Evolutionary conservation across 495 filamentous ascomycete genomes (phyloP).

Genomic region (Pyrenula massariospora): DNA sequence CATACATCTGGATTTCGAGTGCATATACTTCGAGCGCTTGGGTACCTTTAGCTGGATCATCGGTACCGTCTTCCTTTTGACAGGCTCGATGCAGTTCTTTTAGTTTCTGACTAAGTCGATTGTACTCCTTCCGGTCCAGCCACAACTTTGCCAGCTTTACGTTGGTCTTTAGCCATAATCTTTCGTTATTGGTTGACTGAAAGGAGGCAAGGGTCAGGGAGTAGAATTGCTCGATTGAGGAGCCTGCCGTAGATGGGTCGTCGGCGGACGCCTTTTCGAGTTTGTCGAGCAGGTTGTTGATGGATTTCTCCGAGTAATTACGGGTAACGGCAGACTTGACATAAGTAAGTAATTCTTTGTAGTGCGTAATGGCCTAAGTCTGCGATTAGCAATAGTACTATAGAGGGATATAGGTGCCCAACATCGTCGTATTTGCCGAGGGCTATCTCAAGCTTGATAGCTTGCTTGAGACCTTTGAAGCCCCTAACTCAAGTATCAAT

Average conservation of each 20-base stretch:
- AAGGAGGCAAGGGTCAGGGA: constrained; percentile 85
- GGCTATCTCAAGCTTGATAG: constrained; percentile 93
- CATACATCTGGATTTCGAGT: constrained; percentile 97
- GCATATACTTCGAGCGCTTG: constrained; percentile 94
- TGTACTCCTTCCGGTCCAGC: constrained; percentile 83
- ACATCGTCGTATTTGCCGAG: constrained; percentile 77
- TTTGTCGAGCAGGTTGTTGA: constrained; percentile 98
- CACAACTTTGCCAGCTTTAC: constrained; percentile 89
- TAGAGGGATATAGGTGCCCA: constrained; percentile 7
- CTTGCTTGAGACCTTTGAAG: constrained; percentile 95
- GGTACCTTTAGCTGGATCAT: constrained; percentile 93
- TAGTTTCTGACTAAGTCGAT: constrained; percentile 68
- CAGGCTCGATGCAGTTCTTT: constrained; percentile 83
- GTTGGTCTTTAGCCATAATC: constrained; percentile 96
- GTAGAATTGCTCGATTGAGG: constrained; percentile 94
- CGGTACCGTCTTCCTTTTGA: constrained; percentile 75
- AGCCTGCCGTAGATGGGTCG: constrained; percentile 45
- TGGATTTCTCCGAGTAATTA: constrained; percentile 98
- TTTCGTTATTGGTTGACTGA: constrained; percentile 94
- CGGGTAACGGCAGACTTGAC: constrained; percentile 94
- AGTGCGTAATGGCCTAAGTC: constrained; percentile 85
- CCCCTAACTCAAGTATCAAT: constrained; percentile 43
- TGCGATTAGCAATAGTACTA: constrained; percentile 6
- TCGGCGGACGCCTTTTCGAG: constrained; percentile 89
- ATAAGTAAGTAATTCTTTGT: constrained; percentile 89